Evolutionary conservation across 192 early-diverging fungal species (phyloP), one percentile per base, ranked within the genome.

Genomic region (Chytriomyces sp.): DNA sequence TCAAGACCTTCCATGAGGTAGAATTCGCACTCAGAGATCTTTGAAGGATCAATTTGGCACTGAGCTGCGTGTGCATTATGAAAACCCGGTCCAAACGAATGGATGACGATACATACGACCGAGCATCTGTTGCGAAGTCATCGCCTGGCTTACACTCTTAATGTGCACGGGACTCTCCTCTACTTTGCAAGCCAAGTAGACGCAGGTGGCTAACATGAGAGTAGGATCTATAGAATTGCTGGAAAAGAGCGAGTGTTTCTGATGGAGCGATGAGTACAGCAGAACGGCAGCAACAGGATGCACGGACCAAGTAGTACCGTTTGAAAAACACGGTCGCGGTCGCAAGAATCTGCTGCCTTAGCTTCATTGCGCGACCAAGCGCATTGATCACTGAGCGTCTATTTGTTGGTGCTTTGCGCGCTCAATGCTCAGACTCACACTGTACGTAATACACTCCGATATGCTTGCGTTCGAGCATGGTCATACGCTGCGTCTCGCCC

Each of bases 11-110:
- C 95, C 36, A 97, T 40, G 33, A 97, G 69, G 64, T 95, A 93
- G 77, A 93, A 95, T 72, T 97, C 95, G 79, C 92, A 94, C 55
- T 96, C 95, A 31, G 95, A 93, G 52, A 97, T 86, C 65, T 91
- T 89, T 19, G 80, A 76, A 38, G 86, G 81, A 22, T 93, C 92
- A 62, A 93, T 95, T 0, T 79, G 72, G 69, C 88, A 89, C 14
- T 78, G 80, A 12, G 80, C 90, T 61, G 55, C 7, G 33, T 38
- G 40, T 74, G 26, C n/a, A 19, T n/a, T 60, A 40, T 60, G 25
- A 33, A n/a, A 19, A 68, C 10, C 25, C 30, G 12, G 22, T 49
- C 44, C 17, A n/a, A 2, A 49, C 14, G 17, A 49, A 49, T 19
- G 32, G 26, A 39, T 70, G 14, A 30, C 22, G 17, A 17, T n/a